Conservation (phyloP, 495 filamentous ascomycete genomes). For the Neurospora sp. region DNA sequence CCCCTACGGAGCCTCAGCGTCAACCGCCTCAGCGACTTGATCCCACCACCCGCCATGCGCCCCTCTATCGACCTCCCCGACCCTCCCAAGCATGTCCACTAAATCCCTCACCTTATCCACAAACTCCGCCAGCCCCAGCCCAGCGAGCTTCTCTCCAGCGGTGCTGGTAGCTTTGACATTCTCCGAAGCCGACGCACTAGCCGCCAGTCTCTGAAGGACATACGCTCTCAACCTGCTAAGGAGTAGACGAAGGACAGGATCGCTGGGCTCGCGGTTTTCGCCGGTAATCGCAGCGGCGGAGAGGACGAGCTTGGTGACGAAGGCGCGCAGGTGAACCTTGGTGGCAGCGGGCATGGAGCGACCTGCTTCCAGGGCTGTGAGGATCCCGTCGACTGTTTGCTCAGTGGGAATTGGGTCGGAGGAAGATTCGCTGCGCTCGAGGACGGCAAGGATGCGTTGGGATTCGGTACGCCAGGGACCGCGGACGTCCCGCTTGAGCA, state of each 20-base stretch:
- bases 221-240: conserved; percentile 64
- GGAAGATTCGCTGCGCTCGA: conserved; percentile 28
- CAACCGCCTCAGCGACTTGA: conserved; percentile 41
- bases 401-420: conserved; percentile 40
- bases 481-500: conserved; percentile 86
- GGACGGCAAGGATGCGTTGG: conserved; percentile 53
- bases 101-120: conserved; percentile 73
- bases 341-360: conserved; percentile 67
- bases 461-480: conserved; percentile 84
- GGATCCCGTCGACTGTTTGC: conserved; percentile 51
- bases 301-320: conserved; percentile 41
- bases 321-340: conserved; percentile 43
- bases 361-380: conserved; percentile 67
- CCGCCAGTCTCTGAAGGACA: conserved; percentile 64
- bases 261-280: conserved; percentile 37
- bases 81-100: conserved; percentile 65
- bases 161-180: conserved; percentile 70
- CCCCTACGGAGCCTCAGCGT: conserved; percentile 15
- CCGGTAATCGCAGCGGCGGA: conserved; percentile 28
- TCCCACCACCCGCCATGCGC: conserved; percentile 79
- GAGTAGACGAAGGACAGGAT: conserved; percentile 77
- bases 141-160: conserved; percentile 72
- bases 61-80: conserved; percentile 69
- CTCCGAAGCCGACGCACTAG: conserved; percentile 61
- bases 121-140: conserved; percentile 79